Evolutionary conservation across 2,329 filamentous ascomycete genomes (phyloP).

Genomic region (Whalleya microplaca): DNA sequence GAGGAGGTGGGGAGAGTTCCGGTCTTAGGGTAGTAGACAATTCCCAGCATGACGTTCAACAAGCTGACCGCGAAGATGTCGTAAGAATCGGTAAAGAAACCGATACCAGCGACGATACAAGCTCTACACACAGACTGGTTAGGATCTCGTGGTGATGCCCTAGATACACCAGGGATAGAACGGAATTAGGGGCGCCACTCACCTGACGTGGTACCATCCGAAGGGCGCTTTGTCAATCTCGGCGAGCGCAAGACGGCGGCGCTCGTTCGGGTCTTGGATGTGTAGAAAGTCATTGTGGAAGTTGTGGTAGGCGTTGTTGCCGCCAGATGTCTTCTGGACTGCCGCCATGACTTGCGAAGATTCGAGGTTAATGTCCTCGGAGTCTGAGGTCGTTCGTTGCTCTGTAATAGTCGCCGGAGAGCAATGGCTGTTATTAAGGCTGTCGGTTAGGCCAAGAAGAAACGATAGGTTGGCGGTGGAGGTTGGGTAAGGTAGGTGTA

Average conservation of each 20-base stretch:
- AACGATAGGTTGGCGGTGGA: not conserved
- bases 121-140: conserved; percentile 52
- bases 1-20: conserved; percentile 67
- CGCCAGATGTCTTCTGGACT: conserved; percentile 58
- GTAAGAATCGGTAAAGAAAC: conserved; percentile 89
- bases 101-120: conserved; percentile 77
- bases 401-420: not conserved
- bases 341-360: conserved; percentile 27
- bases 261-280: conserved; percentile 74
- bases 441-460: not conserved
- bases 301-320: conserved; percentile 75
- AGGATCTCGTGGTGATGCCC: conserved; percentile 4
- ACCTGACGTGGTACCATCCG: conserved; percentile 78
- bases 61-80: conserved; percentile 80
- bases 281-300: conserved; percentile 74
- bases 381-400: not conserved
- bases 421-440: not conserved
- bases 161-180: not conserved
- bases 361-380: conserved; percentile 4
- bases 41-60: conserved; percentile 74
- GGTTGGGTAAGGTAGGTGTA: not conserved
- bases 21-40: conserved; percentile 69
- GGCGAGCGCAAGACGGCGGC: conserved; percentile 76
- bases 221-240: conserved; percentile 83
- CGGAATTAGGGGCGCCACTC: conserved; percentile 3